Conservation (phyloP, 148 eudicot species). For the Persicaria tinctoria region DNA sequence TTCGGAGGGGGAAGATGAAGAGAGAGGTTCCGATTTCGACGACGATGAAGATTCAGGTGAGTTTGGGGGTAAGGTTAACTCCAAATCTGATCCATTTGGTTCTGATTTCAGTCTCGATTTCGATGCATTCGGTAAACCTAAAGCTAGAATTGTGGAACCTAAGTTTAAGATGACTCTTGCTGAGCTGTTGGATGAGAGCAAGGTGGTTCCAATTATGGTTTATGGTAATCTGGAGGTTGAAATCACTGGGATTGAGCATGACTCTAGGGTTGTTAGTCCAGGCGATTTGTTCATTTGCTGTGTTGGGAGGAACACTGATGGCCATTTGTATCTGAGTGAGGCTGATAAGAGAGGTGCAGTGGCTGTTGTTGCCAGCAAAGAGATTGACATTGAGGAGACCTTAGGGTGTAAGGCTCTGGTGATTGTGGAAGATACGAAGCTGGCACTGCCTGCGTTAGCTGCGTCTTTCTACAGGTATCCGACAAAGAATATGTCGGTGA, state of each 20-base stretch:
- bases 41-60: slow-evolving; percentile 32
- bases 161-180: slow-evolving; percentile 81
- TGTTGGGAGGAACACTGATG: slow-evolving; percentile 71
- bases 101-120: slow-evolving; percentile 57
- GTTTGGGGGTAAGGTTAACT: slow-evolving; percentile 21
- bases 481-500: slow-evolving; percentile 65
- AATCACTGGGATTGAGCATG: slow-evolving; percentile 81
- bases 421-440: slow-evolving; percentile 74
- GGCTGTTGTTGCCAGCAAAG: slow-evolving; percentile 92
- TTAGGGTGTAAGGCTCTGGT: slow-evolving; percentile 91
- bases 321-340: slow-evolving; percentile 70
- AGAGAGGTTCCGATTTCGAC: slow-evolving; percentile 15
- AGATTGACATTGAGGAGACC: slow-evolving; percentile 85
- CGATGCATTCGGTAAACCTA: slow-evolving; percentile 43
- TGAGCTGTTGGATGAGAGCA: slow-evolving; percentile 89
- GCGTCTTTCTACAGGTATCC: slow-evolving; percentile 83
- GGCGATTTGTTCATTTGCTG: slow-evolving; percentile 98
- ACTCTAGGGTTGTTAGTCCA: slow-evolving; percentile 68
- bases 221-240: slow-evolving; percentile 84
- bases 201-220: slow-evolving; percentile 82
- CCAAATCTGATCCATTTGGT: slow-evolving; percentile 14
- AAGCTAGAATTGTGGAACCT: slow-evolving; percentile 75
- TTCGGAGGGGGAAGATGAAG: slow-evolving; percentile 27
- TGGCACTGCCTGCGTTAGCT: slow-evolving; percentile 63
- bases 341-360: slow-evolving; percentile 96